These are phyloP conservation scores for Arachis hypogaea DNA, from an alignment of 306 rosid species.

Conservation along the genomic window DNA sequence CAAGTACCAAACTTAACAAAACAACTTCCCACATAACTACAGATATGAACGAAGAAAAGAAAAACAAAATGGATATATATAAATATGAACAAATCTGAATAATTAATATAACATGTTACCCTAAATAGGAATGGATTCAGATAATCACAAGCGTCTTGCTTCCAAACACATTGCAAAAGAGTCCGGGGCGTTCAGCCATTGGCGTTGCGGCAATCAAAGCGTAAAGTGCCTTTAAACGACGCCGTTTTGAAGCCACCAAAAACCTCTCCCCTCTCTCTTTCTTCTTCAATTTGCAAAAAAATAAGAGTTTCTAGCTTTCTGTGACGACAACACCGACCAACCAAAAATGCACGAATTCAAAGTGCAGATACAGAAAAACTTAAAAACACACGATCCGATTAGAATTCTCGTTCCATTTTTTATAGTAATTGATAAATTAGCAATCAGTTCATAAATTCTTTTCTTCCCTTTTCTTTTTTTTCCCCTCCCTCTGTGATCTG, in stretches of 20 bases:
- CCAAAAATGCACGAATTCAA: conserved; percentile 39
- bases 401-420: conserved; percentile 30
- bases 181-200: conserved; percentile 42
- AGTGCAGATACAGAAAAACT: conserved; percentile 15
- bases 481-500: conserved; percentile 41
- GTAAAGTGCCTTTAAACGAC: conserved; percentile 15
- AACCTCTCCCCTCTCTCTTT: conserved; percentile 1
- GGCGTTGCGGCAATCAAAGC: conserved; percentile 32
- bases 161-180: conserved; percentile 47
- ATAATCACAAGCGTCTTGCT: conserved; percentile 54
- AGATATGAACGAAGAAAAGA: too few relatives aligned
- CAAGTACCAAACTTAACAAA: conserved; percentile 5
- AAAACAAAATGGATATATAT: not conserved
- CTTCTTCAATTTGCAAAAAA: conserved; percentile 17
- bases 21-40: not conserved
- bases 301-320: conserved; percentile 25
- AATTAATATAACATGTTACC: conserved; percentile 39
- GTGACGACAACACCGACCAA: conserved; percentile 21
- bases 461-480: not conserved
- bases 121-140: conserved; percentile 41
- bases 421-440: not conserved
- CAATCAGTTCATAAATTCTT: conserved; percentile 8
- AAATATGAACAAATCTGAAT: not conserved
- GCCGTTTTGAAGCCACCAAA: conserved; percentile 27
- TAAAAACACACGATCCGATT: conserved; percentile 44